These are phyloP conservation scores for Pyrus hybrid DNA, from an alignment of 331 rosid species.

Conservation along the genomic window DNA sequence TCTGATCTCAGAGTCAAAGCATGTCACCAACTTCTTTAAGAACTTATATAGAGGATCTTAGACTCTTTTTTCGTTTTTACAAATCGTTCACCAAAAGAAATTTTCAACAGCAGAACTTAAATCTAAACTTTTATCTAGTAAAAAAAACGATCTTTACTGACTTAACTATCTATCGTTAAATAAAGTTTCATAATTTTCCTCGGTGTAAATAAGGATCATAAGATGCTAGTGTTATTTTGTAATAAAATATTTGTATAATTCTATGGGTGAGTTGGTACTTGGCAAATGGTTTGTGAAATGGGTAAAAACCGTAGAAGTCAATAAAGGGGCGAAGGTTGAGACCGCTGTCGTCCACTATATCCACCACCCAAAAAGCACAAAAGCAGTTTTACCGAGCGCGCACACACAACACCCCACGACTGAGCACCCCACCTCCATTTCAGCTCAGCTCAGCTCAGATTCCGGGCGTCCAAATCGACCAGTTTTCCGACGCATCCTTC, in stretches of 20 bases:
- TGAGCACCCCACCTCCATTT: not conserved
- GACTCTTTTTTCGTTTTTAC: no score
- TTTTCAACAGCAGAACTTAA: fast-evolving
- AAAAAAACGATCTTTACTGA: no score
- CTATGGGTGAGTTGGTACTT: no score
- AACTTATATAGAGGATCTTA: no score
- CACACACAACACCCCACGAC: not conserved
- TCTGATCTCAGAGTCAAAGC: no score
- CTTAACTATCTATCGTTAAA: no score
- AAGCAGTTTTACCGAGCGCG: not conserved
- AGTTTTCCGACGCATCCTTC: conserved; percentile 1
- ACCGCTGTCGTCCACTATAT: conserved; percentile 18
- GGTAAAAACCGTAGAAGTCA: not conserved
- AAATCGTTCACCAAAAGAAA: fast-evolving
- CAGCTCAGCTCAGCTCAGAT: not conserved
- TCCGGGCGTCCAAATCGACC: conserved; percentile 5
- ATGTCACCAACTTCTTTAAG: no score
- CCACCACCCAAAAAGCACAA: not conserved
- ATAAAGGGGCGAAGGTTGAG: not conserved
- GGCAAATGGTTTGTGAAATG: not conserved
- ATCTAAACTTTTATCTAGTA: no score
- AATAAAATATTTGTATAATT: no score
- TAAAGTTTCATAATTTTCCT: not conserved
- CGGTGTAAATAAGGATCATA: not conserved
- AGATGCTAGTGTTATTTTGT: not conserved